A percentile compares a stretch with the other conserved stretches of the same genome.
These are phyloP conservation scores for Penicillium arizonense DNA, from an alignment of 495 filamentous ascomycete species.

Conservation along the genomic window DNA sequence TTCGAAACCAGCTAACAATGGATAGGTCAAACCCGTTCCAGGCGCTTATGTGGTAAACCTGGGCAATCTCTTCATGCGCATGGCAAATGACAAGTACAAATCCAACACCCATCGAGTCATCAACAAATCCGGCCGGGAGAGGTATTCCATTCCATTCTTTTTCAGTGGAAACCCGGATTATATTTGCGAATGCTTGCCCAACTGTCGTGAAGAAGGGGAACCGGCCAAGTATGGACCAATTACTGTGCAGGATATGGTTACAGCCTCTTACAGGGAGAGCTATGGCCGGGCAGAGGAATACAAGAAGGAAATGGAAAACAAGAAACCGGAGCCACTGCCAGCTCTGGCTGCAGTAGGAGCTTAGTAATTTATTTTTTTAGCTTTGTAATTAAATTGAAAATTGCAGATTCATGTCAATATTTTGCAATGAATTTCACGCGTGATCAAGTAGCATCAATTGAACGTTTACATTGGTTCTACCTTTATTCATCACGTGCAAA, in stretches of 20 bases:
- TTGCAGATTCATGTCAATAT: too few relatives aligned
- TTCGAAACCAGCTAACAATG: slow-evolving; percentile 12
- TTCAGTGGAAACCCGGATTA: slow-evolving; percentile 54
- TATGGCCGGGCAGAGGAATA: slow-evolving; percentile 36
- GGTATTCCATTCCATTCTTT: slow-evolving; percentile 65
- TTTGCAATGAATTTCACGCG: too few relatives aligned
- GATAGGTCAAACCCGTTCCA: slow-evolving; percentile 45
- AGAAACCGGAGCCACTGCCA: slow-evolving; percentile 7
- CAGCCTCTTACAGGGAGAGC: slow-evolving; percentile 30
- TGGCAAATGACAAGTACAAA: slow-evolving; percentile 57
- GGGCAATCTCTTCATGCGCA: slow-evolving; percentile 58
- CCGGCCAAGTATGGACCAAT: slow-evolving; percentile 49
- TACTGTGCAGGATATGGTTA: slow-evolving; percentile 38
- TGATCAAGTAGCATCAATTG: background rate
- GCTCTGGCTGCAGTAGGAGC: slow-evolving; percentile 17
- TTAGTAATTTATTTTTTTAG: background rate
- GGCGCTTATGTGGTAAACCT: slow-evolving; percentile 56
- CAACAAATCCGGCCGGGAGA: slow-evolving; percentile 40
- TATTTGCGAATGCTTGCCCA: slow-evolving; percentile 52
- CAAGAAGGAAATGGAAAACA: slow-evolving; percentile 26
- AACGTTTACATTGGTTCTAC: too few relatives aligned
- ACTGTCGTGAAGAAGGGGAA: slow-evolving; percentile 38
- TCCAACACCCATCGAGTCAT: slow-evolving; percentile 56
- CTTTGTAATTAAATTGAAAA: background rate
- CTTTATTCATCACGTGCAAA: too few relatives aligned